Percentiles rank a stretch among this genome's conserved stretches.
Conservation (phyloP, 805 yeast genomes). For the Pichia heedii region DNA sequence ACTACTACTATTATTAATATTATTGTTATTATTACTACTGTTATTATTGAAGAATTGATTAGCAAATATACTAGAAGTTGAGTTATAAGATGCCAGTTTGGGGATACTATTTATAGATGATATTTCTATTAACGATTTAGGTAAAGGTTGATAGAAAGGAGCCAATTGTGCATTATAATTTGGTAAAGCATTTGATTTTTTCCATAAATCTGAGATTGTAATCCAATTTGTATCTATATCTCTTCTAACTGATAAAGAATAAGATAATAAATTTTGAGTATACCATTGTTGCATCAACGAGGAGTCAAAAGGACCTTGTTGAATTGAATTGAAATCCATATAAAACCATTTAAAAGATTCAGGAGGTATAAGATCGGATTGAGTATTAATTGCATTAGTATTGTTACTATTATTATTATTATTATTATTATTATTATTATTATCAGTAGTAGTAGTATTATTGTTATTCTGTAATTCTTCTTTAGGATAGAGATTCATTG, state of each 20-base stretch:
- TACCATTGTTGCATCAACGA: slow-evolving; percentile 74
- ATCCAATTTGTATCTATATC: slow-evolving; percentile 42
- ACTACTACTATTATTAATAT: background rate
- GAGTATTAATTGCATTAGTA: too few species aligned
- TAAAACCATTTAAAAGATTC: slow-evolving; percentile 46
- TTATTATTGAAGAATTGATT: background rate
- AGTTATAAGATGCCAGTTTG: slow-evolving; percentile 5
- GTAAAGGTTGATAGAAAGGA: slow-evolving; percentile 6
- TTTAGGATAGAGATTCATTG: background rate
- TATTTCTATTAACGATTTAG: background rate
- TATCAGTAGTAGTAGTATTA: too few species aligned
- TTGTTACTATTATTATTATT: too few species aligned
- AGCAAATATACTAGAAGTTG: slow-evolving; percentile 13
- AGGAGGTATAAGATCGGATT: background rate
- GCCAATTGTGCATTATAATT: background rate
- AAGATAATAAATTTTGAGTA: slow-evolving; percentile 46
- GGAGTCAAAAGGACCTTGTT: slow-evolving; percentile 79
- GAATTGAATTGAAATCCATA: slow-evolving; percentile 57
- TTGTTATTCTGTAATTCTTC: background rate
- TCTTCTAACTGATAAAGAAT: slow-evolving; percentile 49
- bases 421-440: too few species aligned
- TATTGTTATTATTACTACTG: background rate
- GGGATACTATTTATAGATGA: background rate
- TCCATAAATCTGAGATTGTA: slow-evolving; percentile 42
- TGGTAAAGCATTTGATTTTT: background rate